phyloP scores from a whole-genome alignment of 208 protist genomes.

The Porcisia hertigi region DNA sequence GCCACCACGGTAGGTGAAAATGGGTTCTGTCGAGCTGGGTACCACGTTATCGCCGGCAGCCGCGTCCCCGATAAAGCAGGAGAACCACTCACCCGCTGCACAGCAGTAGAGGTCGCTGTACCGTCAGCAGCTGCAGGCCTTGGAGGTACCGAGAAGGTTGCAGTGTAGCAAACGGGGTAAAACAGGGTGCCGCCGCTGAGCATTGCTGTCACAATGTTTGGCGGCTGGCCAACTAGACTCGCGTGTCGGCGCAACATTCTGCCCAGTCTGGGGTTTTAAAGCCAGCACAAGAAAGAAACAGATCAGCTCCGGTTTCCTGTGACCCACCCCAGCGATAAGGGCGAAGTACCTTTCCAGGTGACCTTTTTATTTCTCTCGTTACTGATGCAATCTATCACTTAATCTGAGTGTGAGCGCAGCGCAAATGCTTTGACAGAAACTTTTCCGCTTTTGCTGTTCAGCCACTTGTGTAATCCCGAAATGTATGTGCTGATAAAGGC shows the following conservation, averaged over 20 bases:
- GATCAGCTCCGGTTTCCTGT: not conserved
- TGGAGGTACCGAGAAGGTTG: slow-evolving; percentile 10
- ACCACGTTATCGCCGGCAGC: slow-evolving; percentile 14
- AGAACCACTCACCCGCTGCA: not conserved
- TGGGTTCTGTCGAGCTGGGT: slow-evolving; percentile 60
- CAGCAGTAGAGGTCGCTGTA: slow-evolving; percentile 6
- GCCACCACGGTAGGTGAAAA: slow-evolving; percentile 34
- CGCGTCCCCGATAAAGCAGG: slow-evolving; percentile 2
- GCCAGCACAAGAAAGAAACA: not conserved
- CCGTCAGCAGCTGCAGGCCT: not conserved
- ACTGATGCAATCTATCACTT: not conserved
- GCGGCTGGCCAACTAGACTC: not conserved
- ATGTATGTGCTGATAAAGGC: not conserved
- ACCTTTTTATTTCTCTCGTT: not conserved
- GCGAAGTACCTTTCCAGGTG: not conserved
- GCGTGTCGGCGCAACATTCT: slow-evolving; percentile 18
- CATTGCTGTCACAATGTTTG: not conserved
- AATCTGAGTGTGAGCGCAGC: not conserved
- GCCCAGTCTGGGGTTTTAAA: not conserved
- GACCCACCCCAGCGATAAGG: not conserved
- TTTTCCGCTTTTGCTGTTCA: not conserved
- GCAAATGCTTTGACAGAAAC: not conserved
- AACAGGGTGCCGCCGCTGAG: not conserved
- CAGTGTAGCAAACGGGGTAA: slow-evolving; percentile 1
- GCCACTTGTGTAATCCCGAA: not conserved